Conservation (phyloP, 768 basidiomycete species). For the Chiua virens region DNA sequence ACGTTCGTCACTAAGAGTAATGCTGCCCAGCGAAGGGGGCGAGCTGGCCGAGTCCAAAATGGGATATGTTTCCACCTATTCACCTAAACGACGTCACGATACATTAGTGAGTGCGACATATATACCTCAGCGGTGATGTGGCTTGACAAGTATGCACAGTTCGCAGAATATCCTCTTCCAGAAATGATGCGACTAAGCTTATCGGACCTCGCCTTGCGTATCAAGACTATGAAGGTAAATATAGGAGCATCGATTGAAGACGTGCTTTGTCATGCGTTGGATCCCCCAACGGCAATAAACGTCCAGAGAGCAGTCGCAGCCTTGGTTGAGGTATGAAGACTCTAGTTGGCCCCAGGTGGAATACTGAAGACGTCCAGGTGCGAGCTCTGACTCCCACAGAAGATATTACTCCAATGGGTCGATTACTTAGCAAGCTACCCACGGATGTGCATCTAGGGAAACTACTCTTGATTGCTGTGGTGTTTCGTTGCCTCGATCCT, state of each 20-base stretch:
- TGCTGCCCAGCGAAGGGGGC: slow-evolving; percentile 83
- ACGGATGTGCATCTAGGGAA: slow-evolving; percentile 97
- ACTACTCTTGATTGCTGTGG: slow-evolving; percentile 79
- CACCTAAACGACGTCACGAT: slow-evolving; percentile 83
- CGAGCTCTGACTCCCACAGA: slow-evolving; percentile 81
- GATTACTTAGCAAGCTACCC: slow-evolving; percentile 85
- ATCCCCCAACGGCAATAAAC: slow-evolving; percentile 84
- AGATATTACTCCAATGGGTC: slow-evolving; percentile 94
- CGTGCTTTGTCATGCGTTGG: slow-evolving; percentile 81
- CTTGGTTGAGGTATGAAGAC: slow-evolving; percentile 72
- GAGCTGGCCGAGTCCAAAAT: slow-evolving; percentile 86
- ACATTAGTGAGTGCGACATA: slow-evolving; percentile 53
- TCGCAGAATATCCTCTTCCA: slow-evolving; percentile 87
- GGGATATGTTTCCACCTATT: slow-evolving; percentile 97
- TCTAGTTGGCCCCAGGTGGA: not conserved
- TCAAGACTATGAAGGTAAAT: slow-evolving; percentile 92
- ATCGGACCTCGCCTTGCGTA: slow-evolving; percentile 86
- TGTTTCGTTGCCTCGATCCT: slow-evolving; percentile 90
- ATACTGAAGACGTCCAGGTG: slow-evolving; percentile 47
- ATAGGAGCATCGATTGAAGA: slow-evolving; percentile 86
- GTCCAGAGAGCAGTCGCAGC: slow-evolving; percentile 87
- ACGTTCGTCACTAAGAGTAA: slow-evolving; percentile 91
- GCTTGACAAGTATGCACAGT: slow-evolving; percentile 40
- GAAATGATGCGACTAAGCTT: slow-evolving; percentile 95
- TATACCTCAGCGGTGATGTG: not conserved